Base-by-base conservation (phyloP, 2,329 filamentous ascomycete genomes). In the Cryphonectria carpinicola region DNA sequence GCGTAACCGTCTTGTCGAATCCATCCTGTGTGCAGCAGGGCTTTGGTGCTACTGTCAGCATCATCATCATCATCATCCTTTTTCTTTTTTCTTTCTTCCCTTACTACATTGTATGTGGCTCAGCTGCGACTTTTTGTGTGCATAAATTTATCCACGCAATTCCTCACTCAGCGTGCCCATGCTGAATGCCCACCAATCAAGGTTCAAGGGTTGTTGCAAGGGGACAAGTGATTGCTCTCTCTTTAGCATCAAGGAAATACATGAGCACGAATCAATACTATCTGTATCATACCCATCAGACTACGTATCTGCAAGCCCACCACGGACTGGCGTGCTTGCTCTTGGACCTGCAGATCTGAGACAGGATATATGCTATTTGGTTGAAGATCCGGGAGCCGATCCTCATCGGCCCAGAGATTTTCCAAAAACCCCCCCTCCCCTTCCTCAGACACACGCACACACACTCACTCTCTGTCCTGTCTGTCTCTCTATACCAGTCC, bases 311-410 rank as follows among this genome's bases (percentile, higher is more conserved):
- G 25, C 54, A 19, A 32, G 13, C 19, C 32, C 32, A 39, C 60
- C 19, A 19, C n/a, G 25, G 28, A 19, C 6, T 28, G 28, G 52
- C 28, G 25, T 62, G 60, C 35, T 62, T 41, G 60, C 60, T 62
- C 8, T 35, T 39, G 54, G 46, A 66, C 37, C 49, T 46, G 52
- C 11, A 35, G n/a, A 66, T 54, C 25, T 28, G 10, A 41, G 28
- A 19, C 28, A 41, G 8, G 49, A 32, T 32, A 13, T n/a, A 49
- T 22, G 22, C n/a, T n/a, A 49, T 49, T 58, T 58, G 54, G 54
- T 32, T 54, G 64, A 10, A 65, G 32, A 65, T 39, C 19, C 64
- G 19, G 54, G 35, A 22, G 32, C n/a, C 46, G 43, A 52, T 65
- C 46, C 32, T 52, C 64, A 37, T 54, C 64, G 46, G 46, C 32